phyloP scores from a whole-genome alignment of 2,329 filamentous ascomycete genomes.

The Hyphodiscus sp. region DNA sequence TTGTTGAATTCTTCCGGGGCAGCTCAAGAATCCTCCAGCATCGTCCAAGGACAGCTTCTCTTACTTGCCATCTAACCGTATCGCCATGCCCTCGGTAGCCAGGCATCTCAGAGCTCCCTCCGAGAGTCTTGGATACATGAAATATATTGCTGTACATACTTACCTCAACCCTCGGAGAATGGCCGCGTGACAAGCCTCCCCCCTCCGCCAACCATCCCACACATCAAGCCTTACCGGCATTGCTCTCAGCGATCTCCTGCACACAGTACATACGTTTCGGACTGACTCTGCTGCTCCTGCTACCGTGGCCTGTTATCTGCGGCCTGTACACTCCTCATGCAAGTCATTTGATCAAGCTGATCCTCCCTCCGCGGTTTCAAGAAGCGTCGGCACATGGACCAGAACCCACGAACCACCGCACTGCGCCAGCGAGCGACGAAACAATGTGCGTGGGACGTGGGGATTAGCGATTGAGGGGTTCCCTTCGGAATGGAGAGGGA shows the following conservation, averaged over 20 bases:
- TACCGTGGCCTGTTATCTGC: too few relatives aligned
- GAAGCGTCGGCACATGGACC: neutral
- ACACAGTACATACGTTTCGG: too few relatives aligned
- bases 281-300: neutral
- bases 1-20: neutral
- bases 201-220: neutral
- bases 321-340: slow-evolving; percentile 4
- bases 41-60: neutral
- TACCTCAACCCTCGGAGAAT: too few relatives aligned
- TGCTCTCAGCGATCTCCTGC: neutral
- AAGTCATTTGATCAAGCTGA: slow-evolving; percentile 14
- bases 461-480: too few relatives aligned
- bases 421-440: too few relatives aligned
- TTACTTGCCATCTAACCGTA: neutral
- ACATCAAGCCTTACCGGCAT: neutral
- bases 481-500: too few relatives aligned
- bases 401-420: neutral
- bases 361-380: neutral
- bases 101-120: neutral
- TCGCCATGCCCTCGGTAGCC: neutral
- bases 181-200: neutral
- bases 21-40: neutral
- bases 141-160: too few relatives aligned
- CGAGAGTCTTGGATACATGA: neutral
- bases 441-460: too few relatives aligned